A percentile compares a stretch with the other conserved stretches of the same genome.
These are phyloP conservation scores for Clavariopsis aquatica DNA, from an alignment of 495 filamentous ascomycete species.

Conservation along the genomic window DNA sequence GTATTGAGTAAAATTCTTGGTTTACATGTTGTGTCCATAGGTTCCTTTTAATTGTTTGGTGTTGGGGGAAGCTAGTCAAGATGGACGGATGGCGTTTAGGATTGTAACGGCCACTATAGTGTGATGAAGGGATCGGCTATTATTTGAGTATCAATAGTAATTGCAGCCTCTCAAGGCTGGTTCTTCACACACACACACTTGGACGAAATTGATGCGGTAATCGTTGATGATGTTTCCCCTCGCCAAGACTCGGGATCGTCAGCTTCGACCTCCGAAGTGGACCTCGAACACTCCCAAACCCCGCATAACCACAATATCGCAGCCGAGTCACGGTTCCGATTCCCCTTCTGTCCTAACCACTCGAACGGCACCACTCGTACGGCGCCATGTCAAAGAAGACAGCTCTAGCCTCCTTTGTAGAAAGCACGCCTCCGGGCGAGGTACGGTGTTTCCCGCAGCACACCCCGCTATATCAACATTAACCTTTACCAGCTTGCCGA, in stretches of 20 bases:
- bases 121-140: not conserved
- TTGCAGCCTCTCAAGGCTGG: not conserved
- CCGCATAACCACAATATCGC: not conserved
- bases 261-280: constrained; percentile 11
- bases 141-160: not conserved
- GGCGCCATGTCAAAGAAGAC: constrained; percentile 41
- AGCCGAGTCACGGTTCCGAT: not conserved
- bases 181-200: not conserved
- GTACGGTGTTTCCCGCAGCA: constrained; percentile 53
- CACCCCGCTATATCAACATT: not conserved
- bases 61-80: constrained; percentile 14
- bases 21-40: not conserved
- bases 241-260: constrained; percentile 17
- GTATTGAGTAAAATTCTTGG: constrained; percentile 66
- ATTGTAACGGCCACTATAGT: constrained; percentile 11
- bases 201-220: not conserved
- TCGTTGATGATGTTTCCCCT: not conserved
- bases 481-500: constrained; percentile 67
- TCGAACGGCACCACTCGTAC: constrained; percentile 11
- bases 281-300: not conserved
- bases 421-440: constrained; percentile 96
- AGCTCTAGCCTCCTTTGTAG: constrained; percentile 72
- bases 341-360: not conserved
- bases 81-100: not conserved
- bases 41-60: not conserved